A percentile compares a stretch with the other conserved stretches of the same genome.
Conservation (phyloP, 352 stramenopile species). For the Globisporangium nagaii region DNA sequence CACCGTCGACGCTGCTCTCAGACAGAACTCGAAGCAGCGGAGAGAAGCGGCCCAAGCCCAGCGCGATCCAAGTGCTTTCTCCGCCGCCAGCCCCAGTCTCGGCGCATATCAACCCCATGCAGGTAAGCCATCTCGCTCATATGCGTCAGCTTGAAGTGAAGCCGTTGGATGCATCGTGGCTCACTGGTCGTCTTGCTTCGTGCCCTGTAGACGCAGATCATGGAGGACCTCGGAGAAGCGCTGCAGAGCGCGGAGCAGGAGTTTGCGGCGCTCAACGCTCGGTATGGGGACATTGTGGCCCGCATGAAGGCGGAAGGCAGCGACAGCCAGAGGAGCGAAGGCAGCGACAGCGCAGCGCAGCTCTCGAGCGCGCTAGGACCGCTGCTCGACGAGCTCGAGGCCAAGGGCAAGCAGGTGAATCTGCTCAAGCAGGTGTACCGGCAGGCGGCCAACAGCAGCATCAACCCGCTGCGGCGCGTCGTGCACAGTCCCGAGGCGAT, state of each 20-base stretch:
- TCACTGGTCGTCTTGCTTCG: neutral
- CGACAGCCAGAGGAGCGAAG: neutral
- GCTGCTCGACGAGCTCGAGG: constrained; percentile 55
- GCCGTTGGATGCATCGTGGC: neutral
- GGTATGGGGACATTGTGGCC: constrained; percentile 32
- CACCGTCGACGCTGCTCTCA: constrained; percentile 8
- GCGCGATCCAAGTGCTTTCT: constrained; percentile 36
- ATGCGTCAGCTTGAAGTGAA: no score
- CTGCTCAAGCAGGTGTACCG: constrained; percentile 61
- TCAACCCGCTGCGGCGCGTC: constrained; percentile 43
- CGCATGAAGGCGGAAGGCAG: constrained; percentile 26
- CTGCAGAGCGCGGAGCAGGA: constrained; percentile 36
- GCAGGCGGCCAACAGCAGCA: constrained; percentile 47
- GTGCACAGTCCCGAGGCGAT: constrained; percentile 57
- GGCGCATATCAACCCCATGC: constrained; percentile 40
- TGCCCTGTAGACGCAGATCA: constrained; percentile 38
- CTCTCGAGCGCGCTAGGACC: constrained; percentile 35
- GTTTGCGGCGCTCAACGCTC: constrained; percentile 38
- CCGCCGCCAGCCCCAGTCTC: constrained; percentile 17
- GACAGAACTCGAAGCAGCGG: constrained; percentile 1
- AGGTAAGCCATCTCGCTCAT: constrained; percentile 19
- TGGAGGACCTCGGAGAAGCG: constrained; percentile 42
- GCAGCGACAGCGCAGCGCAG: constrained; percentile 14
- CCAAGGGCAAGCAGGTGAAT: constrained; percentile 63
- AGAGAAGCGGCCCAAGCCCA: constrained; percentile 17